Base-by-base conservation (phyloP, 1,284 basidiomycete genomes). In the Boletus semigastroideus region DNA sequence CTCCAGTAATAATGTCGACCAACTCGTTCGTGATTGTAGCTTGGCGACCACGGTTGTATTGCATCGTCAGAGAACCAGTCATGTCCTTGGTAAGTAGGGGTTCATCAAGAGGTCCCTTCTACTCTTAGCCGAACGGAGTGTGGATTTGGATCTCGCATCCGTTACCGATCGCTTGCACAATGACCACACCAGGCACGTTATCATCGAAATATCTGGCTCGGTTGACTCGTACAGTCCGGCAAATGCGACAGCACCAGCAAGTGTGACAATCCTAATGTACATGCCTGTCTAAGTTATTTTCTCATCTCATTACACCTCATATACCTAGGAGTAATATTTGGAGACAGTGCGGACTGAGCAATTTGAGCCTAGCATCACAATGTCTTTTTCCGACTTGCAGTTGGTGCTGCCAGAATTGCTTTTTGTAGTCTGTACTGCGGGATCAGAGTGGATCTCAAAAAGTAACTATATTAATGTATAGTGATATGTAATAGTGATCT, bases 31-130 rank as follows among this genome's bases (percentile, higher is more conserved):
- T 95, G 69, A 98, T 99, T 64, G 93, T 87, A 61, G 95, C 96
- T 81, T 99, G 96, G 72, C 96, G 94, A 82, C 94, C 95, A 84
- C 96, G 92, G 77, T 98, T 98, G 86, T 96, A 96, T 74, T 95
- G 82, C 86, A 96, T 91, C 71, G 90, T 89, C 53, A 97, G 80
- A 48, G 79, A 75, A 59, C 74, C 75, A 66, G 95, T 95, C 93
- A 96, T 95, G 73, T 94, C 93, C 48, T 77, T 80, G 53, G n/a
- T n/a, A n/a, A n/a, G n/a, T n/a, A n/a, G n/a, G n/a, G n/a, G n/a
- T n/a, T n/a, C n/a, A n/a, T n/a, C n/a, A n/a, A n/a, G n/a, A n/a
- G n/a, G n/a, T n/a, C n/a, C n/a, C n/a, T n/a, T n/a, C n/a, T n/a
- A n/a, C n/a, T n/a, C n/a, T n/a, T n/a, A n/a, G n/a, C n/a, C n/a